Evolutionary conservation across 345 rosid species (phyloP).

Genomic region (Aquilaria malaccensis): DNA sequence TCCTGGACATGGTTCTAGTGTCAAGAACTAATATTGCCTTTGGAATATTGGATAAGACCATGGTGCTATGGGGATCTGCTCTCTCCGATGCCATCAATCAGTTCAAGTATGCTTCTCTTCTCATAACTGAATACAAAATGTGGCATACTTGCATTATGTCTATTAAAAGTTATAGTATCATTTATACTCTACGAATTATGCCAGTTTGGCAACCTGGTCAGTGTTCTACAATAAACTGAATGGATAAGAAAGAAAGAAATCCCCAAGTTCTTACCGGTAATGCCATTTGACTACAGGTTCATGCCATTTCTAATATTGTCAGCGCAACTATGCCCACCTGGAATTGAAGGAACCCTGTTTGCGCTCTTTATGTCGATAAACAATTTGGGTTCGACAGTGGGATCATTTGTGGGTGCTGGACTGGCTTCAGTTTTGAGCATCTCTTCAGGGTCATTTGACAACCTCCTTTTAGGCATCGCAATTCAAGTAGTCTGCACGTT

Average conservation of each 20-base stretch:
- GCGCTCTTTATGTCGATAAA: conserved; percentile 96
- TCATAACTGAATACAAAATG: background rate
- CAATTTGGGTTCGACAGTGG: conserved; percentile 80
- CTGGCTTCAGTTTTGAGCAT: conserved; percentile 73
- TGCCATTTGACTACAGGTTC: conserved; percentile 44
- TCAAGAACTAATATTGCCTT: conserved; percentile 45
- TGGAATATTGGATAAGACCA: conserved; percentile 75
- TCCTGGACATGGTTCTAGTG: conserved; percentile 69
- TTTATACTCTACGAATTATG: background rate
- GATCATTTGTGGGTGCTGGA: conserved; percentile 88
- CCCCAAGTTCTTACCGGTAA: conserved; percentile 5
- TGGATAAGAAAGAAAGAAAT: background rate
- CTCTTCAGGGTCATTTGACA: conserved; percentile 82
- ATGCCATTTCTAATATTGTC: conserved; percentile 97
- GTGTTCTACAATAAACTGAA: too few species aligned
- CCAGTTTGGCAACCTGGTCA: too few species aligned
- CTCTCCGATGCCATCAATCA: conserved; percentile 87
- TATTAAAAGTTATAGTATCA: too few species aligned
- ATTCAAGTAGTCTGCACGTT: conserved; percentile 74
- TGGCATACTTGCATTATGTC: too few species aligned
- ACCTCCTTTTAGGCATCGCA: conserved; percentile 55
- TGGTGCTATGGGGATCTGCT: conserved; percentile 92
- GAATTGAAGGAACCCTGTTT: conserved; percentile 91
- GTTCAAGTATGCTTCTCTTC: conserved; percentile 55
- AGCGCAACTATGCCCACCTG: conserved; percentile 94